phyloP scores from a whole-genome alignment of 805 yeast species.

The Nakazawaea holstii region DNA sequence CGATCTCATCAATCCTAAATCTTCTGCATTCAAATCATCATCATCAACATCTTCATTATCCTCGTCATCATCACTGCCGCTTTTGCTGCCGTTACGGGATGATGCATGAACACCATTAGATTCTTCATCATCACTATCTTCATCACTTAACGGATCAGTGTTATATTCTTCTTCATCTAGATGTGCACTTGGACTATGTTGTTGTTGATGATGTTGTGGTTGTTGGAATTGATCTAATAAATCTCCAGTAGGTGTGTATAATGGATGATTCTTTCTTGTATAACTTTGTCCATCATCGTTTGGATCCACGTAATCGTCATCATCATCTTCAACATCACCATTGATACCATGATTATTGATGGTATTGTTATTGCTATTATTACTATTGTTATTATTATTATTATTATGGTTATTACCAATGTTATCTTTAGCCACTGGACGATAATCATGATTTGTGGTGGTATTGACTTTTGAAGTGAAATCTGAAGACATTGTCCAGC shows the following conservation, averaged over 20 bases:
- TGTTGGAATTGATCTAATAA: conserved; percentile 3
- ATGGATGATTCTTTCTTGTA: conserved; percentile 53
- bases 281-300: conserved; percentile 79
- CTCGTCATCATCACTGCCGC: not conserved
- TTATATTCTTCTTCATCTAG: conserved; percentile 1
- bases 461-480: conserved; percentile 6
- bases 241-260: conserved; percentile 44
- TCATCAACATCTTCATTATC: conserved; percentile 2
- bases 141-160: conserved; percentile 10
- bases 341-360: not conserved
- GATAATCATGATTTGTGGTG: conserved; percentile 1
- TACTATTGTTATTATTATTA: conserved; percentile 6
- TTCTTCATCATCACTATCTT: not conserved
- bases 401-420: not conserved
- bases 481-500: conserved; percentile 11
- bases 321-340: conserved; percentile 29
- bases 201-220: not conserved
- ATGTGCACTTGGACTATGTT: not conserved
- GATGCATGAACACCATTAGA: not conserved
- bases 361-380: not conserved
- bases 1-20: conserved; percentile 11
- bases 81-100: not conserved
- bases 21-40: conserved; percentile 3
- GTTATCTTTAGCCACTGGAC: not conserved
- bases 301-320: conserved; percentile 73